phyloP scores from a whole-genome alignment of 2,329 filamentous ascomycete species.

The Venturia nashicola region DNA sequence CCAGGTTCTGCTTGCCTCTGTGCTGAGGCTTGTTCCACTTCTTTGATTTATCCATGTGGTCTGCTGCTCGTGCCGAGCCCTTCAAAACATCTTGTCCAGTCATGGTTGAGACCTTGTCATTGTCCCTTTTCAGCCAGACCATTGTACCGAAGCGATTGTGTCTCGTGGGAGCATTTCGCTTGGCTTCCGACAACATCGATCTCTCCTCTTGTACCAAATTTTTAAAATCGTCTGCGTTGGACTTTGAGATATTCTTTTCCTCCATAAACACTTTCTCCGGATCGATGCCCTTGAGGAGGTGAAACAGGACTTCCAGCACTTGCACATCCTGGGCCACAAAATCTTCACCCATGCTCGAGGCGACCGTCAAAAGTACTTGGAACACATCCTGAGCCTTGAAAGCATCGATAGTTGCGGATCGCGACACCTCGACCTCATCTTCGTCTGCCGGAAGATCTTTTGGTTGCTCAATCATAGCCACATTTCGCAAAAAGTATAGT shows the following conservation, averaged over 20 bases:
- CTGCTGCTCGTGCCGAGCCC: slow-evolving; percentile 57
- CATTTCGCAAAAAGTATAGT: slow-evolving; percentile 79
- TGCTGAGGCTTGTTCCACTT: slow-evolving; percentile 72
- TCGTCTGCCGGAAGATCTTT: slow-evolving; percentile 63
- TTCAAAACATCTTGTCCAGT: slow-evolving; percentile 79
- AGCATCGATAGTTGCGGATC: slow-evolving; percentile 76
- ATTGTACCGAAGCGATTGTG: slow-evolving; percentile 95
- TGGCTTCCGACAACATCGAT: slow-evolving; percentile 66
- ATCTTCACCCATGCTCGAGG: slow-evolving; percentile 87
- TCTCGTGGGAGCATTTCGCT: slow-evolving; percentile 66
- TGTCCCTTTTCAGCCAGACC: slow-evolving; percentile 86
- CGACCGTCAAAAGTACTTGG: slow-evolving; percentile 69
- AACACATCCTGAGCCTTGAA: slow-evolving; percentile 89
- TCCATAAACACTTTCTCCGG: slow-evolving; percentile 75
- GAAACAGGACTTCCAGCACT: slow-evolving; percentile 85
- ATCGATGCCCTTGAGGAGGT: slow-evolving; percentile 82
- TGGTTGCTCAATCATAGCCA: slow-evolving; percentile 71
- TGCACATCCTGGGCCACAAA: slow-evolving; percentile 81
- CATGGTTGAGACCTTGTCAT: slow-evolving; percentile 72
- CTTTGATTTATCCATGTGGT: slow-evolving; percentile 85
- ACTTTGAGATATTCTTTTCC: slow-evolving; percentile 55
- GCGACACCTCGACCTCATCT: slow-evolving; percentile 81
- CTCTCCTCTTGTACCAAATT: slow-evolving; percentile 70
- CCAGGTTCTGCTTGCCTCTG: slow-evolving; percentile 26
- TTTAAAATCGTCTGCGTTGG: slow-evolving; percentile 61